phyloP scores from a whole-genome alignment of 1,284 basidiomycete species.

The Cryptococcus amylolentus region DNA sequence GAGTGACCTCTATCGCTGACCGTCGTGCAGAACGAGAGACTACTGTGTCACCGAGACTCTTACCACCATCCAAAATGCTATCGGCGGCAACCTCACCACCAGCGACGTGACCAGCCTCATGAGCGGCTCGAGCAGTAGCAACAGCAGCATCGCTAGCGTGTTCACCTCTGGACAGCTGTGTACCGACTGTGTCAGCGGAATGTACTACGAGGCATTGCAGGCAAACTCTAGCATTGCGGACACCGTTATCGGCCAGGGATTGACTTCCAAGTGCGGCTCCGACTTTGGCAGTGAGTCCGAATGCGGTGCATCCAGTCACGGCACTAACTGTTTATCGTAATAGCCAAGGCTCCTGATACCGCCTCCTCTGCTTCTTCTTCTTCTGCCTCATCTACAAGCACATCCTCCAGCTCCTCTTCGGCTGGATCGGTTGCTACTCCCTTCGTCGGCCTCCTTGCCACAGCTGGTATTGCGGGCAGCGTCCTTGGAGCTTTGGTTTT shows the following conservation, averaged over 20 bases:
- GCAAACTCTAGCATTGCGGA: constrained; percentile 33
- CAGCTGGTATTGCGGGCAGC: constrained; percentile 8
- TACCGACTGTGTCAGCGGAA: constrained; percentile 39
- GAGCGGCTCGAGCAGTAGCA: constrained; percentile 12
- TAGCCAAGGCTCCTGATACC: constrained; percentile 15
- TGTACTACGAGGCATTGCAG: constrained; percentile 35
- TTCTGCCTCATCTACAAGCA: constrained; percentile 13
- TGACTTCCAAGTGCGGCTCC: constrained; percentile 34
- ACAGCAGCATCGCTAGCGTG: constrained; percentile 14
- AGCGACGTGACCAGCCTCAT: constrained; percentile 28
- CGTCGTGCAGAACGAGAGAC: constrained; percentile 26
- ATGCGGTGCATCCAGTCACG: background rate
- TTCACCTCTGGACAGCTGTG: constrained; percentile 34
- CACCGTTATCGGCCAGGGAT: constrained; percentile 23
- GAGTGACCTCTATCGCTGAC: background rate
- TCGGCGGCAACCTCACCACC: constrained; percentile 24
- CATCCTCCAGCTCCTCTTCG: constrained; percentile 9
- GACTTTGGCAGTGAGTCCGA: constrained; percentile 35
- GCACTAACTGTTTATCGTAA: background rate
- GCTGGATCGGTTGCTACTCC: constrained; percentile 10
- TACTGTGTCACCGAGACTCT: constrained; percentile 42
- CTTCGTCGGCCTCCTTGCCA: constrained; percentile 9
- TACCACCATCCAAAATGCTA: constrained; percentile 31
- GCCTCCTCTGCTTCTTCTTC: constrained; percentile 14
- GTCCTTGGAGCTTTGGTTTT: constrained; percentile 17